Conservation (phyloP, 768 basidiomycete genomes). For the Coprinopsis cinerea region DNA sequence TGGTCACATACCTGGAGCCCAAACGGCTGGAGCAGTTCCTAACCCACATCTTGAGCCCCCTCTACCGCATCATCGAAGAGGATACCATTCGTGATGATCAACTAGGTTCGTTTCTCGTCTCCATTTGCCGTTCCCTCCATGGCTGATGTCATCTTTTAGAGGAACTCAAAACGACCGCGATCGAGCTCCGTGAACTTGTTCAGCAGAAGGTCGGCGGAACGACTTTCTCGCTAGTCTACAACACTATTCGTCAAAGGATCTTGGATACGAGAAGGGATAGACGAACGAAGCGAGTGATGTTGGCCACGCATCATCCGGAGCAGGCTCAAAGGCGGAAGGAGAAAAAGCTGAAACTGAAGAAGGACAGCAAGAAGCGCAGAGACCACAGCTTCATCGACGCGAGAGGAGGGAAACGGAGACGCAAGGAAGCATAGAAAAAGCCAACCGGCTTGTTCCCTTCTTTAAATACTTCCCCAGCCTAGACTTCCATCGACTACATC, state of each 20-base stretch:
- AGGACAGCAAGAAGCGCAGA: conserved; percentile 83
- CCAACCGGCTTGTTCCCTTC: background rate
- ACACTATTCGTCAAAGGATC: conserved; percentile 68
- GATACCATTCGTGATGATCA: conserved; percentile 72
- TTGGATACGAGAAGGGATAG: conserved; percentile 66
- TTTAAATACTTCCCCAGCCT: too few species aligned
- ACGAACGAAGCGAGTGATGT: conserved; percentile 50
- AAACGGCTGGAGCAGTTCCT: conserved; percentile 60
- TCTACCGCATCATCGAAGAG: conserved; percentile 85
- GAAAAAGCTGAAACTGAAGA: conserved; percentile 69
- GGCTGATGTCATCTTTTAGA: conserved; percentile 38
- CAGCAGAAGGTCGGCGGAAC: conserved; percentile 86
- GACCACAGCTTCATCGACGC: conserved; percentile 30
- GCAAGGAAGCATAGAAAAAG: conserved; percentile 4
- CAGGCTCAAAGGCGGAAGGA: conserved; percentile 70
- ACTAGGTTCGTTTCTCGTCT: conserved; percentile 52
- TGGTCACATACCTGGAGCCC: conserved; percentile 66
- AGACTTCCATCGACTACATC: too few species aligned
- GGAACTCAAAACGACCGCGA: conserved; percentile 73
- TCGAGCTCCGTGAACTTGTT: conserved; percentile 82
- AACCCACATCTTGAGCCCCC: conserved; percentile 78
- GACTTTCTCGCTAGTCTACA: conserved; percentile 75
- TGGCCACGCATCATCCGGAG: conserved; percentile 69
- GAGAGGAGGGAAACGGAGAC: background rate
- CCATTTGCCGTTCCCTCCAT: background rate